Conservation (phyloP, 2,329 filamentous ascomycete species). For the Colletotrichum godetiae region DNA sequence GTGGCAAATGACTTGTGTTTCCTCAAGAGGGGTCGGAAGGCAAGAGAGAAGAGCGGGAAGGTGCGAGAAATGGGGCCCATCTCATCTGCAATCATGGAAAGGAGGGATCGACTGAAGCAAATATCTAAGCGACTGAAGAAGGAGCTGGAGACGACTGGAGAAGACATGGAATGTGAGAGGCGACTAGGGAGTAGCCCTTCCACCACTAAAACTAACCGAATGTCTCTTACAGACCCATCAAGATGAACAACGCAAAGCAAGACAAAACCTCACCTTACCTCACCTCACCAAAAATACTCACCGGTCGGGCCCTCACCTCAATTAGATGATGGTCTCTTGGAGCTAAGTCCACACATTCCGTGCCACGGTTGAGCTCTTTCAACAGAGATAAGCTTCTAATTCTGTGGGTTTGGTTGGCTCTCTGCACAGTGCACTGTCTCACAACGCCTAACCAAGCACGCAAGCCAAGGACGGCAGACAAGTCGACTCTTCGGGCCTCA, state of each 20-base stretch:
- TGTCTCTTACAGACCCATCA: background rate
- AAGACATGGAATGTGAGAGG: background rate
- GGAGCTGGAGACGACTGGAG: background rate
- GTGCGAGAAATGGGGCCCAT: background rate
- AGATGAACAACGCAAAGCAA: conserved; percentile 11
- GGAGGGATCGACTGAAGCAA: background rate
- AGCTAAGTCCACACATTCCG: conserved; percentile 15
- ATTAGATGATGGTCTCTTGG: background rate
- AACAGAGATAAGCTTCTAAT: background rate
- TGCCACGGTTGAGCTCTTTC: conserved; percentile 10
- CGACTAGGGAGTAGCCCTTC: background rate
- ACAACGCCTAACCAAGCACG: background rate
- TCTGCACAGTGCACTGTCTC: conserved; percentile 12
- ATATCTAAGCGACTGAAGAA: background rate
- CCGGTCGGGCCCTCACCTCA: background rate
- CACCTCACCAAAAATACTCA: conserved; percentile 25
- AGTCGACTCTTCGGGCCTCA: background rate
- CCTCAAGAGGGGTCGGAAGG: background rate
- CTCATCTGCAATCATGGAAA: background rate
- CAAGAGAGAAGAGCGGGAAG: background rate
- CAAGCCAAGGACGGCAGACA: background rate
- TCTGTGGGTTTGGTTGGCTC: background rate
- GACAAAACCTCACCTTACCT: background rate
- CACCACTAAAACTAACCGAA: background rate
- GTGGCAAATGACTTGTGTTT: background rate